A percentile compares a stretch with the other conserved stretches of the same genome.
Conservation (phyloP, 148 eudicot genomes). For the Pharnaceum exiguum region DNA sequence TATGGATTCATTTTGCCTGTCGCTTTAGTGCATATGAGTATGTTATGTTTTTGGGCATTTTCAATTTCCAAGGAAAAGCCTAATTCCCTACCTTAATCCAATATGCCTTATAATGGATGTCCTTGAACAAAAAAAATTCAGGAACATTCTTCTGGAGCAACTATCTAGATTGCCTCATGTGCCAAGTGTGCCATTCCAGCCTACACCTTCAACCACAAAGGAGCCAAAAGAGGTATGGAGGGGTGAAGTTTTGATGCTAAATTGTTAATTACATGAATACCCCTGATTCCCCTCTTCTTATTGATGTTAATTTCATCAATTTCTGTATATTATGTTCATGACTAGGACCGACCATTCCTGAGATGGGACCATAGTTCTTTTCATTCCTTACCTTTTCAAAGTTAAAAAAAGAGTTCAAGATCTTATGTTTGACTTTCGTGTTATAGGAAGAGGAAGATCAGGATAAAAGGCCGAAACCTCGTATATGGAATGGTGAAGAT, state of each 20-base stretch:
- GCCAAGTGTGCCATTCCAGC: constrained; percentile 79
- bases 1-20: background rate
- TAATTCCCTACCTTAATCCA: too few species aligned
- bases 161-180: constrained; percentile 58
- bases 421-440: constrained; percentile 2
- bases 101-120: constrained; percentile 11
- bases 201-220: constrained; percentile 47
- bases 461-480: constrained; percentile 59
- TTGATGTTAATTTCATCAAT: too few species aligned
- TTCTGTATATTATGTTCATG: too few species aligned
- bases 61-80: too few species aligned
- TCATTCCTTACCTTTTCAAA: too few species aligned
- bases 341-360: too few species aligned
- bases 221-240: constrained; percentile 65
- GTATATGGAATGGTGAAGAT: constrained; percentile 66
- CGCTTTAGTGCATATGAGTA: background rate
- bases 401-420: too few species aligned
- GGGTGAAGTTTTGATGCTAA: too few species aligned
- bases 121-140: constrained; percentile 22
- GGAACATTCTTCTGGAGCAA: constrained; percentile 76
- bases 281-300: too few species aligned
- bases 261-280: too few species aligned
- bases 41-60: background rate
- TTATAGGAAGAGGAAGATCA: constrained; percentile 51
- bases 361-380: too few species aligned